A percentile compares a stretch with the other conserved stretches of the same genome.
These are phyloP conservation scores for Fusarium dlaminii DNA, from an alignment of 2,329 filamentous ascomycete species.

Conservation along the genomic window DNA sequence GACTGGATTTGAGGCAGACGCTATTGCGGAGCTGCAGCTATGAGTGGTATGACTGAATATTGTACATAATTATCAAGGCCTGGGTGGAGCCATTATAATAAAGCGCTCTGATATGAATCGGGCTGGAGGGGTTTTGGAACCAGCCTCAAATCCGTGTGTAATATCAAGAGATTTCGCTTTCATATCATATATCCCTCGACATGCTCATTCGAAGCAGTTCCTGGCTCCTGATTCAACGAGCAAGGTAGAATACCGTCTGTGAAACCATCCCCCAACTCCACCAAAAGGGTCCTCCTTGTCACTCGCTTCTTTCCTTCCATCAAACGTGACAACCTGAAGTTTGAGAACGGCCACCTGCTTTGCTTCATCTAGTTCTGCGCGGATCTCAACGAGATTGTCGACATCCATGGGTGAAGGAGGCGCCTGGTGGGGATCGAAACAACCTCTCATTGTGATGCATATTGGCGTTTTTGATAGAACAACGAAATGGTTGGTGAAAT, in stretches of 20 bases:
- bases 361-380: background rate
- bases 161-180: background rate
- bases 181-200: fast-evolving
- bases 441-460: slow-evolving; percentile 23
- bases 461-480: slow-evolving; percentile 23
- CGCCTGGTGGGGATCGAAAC: slow-evolving; percentile 20
- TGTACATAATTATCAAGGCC: background rate
- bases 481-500: slow-evolving; percentile 31
- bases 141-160: background rate
- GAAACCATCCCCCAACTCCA: slow-evolving; percentile 31
- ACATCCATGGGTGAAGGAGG: background rate
- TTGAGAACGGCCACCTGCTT: background rate
- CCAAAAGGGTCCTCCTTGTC: slow-evolving; percentile 24
- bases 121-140: no score
- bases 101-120: no score
- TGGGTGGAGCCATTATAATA: no score
- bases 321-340: slow-evolving; percentile 21
- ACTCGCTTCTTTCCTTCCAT: slow-evolving; percentile 22
- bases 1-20: background rate
- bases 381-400: slow-evolving; percentile 31
- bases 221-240: slow-evolving; percentile 34
- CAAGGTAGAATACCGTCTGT: slow-evolving; percentile 23
- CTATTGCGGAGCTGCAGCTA: background rate
- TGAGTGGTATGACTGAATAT: background rate
- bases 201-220: slow-evolving; percentile 5